These are phyloP conservation scores for Xylogone sp. DNA, from an alignment of 2,329 filamentous ascomycete species.

Conservation along the genomic window DNA sequence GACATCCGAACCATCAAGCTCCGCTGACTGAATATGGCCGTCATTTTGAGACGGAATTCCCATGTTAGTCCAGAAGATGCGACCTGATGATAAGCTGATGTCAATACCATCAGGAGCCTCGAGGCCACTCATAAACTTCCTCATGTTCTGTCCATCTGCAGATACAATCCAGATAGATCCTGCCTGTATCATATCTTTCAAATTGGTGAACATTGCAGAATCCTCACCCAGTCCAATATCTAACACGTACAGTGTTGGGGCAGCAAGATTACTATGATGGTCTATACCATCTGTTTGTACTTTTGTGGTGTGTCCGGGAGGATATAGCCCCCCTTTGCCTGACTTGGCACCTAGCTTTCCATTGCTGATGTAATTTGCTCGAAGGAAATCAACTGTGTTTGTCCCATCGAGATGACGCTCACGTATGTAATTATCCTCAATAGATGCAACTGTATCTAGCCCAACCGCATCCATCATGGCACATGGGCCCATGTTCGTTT, in stretches of 20 bases:
- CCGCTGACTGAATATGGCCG: conserved; percentile 18
- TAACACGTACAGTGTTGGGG: background rate
- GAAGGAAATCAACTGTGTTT: conserved; percentile 29
- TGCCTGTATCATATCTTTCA: background rate
- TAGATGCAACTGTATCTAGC: conserved; percentile 34
- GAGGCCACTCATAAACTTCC: conserved; percentile 1
- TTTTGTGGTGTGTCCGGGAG: conserved; percentile 7
- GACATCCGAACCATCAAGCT: conserved; percentile 44
- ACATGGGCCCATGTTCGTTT: conserved; percentile 31
- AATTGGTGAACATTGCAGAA: background rate
- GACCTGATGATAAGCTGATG: conserved; percentile 27
- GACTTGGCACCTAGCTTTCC: conserved; percentile 37
- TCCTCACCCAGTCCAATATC: background rate
- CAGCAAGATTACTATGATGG: background rate
- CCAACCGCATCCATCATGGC: conserved; percentile 38
- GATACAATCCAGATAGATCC: background rate
- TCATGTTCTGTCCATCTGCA: background rate
- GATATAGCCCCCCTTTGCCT: conserved; percentile 20
- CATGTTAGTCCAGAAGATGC: conserved; percentile 50
- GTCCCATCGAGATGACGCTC: conserved; percentile 15
- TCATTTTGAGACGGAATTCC: conserved; percentile 27
- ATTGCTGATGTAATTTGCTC: conserved; percentile 24
- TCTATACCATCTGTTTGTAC: background rate
- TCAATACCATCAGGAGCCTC: conserved; percentile 39
- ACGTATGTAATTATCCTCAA: conserved; percentile 36